Conservation (phyloP, 805 yeast species). For the Yamadazyma akitaensis region DNA sequence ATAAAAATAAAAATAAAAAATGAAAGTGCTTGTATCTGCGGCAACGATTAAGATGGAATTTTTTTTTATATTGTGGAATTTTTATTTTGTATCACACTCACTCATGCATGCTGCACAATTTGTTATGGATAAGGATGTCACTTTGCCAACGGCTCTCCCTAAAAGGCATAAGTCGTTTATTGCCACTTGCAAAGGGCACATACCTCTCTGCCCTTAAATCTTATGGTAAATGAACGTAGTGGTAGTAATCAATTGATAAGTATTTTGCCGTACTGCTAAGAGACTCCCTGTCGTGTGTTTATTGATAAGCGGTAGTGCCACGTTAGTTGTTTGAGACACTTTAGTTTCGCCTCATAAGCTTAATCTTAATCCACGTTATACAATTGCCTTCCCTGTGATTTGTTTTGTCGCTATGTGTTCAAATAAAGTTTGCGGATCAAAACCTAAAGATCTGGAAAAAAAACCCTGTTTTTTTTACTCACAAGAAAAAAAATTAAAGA, state of each 20-base stretch:
- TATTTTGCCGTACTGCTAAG: too few relatives aligned
- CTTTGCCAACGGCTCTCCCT: conserved; percentile 4
- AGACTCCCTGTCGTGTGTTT: too few relatives aligned
- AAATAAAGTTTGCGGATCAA: neutral
- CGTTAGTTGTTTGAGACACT: too few relatives aligned
- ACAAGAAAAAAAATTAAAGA: too few relatives aligned
- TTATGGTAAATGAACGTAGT: neutral
- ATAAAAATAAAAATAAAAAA: too few relatives aligned
- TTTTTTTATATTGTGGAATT: neutral
- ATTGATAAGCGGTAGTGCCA: too few relatives aligned
- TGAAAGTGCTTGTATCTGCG: neutral
- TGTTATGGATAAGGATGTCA: neutral
- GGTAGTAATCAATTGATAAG: too few relatives aligned
- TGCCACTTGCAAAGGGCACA: neutral
- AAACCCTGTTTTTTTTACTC: neutral
- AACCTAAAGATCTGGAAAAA: conserved; percentile 2
- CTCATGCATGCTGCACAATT: conserved; percentile 2
- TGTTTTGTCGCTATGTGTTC: too few relatives aligned
- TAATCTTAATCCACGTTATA: neutral
- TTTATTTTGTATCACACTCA: too few relatives aligned
- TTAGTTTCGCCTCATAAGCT: too few relatives aligned
- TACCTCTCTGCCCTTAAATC: neutral
- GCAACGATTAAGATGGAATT: neutral
- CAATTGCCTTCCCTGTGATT: neutral
- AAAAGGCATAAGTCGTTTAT: neutral